These are phyloP conservation scores for Gossypium sturtianum DNA, from an alignment of 345 rosid genomes.

Conservation along the genomic window DNA sequence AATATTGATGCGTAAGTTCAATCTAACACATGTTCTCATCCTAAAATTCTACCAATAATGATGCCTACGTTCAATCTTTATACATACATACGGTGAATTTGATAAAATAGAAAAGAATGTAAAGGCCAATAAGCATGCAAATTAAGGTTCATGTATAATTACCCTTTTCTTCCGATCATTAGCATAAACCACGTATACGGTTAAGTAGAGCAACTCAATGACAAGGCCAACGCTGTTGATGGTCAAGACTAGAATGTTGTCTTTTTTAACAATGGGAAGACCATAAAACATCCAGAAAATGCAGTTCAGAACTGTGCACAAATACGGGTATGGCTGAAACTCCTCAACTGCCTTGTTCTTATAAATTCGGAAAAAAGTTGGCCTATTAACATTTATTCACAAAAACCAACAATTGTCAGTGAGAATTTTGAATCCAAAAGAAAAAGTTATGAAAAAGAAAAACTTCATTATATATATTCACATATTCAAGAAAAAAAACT, in stretches of 20 bases:
- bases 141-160: neutral
- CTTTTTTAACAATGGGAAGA: constrained; percentile 41
- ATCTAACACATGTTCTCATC: neutral
- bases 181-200: constrained; percentile 17
- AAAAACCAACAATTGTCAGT: neutral
- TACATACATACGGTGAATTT: neutral
- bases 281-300: constrained; percentile 50
- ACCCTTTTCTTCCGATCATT: constrained; percentile 16
- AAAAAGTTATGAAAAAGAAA: neutral
- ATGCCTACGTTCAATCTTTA: constrained; percentile 2
- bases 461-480: neutral
- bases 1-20: neutral
- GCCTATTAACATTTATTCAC: neutral
- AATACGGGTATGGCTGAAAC: constrained; percentile 41
- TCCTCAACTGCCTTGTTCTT: constrained; percentile 37
- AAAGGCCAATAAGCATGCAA: neutral
- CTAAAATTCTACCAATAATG: neutral
- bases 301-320: constrained; percentile 41
- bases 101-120: neutral
- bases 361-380: constrained; percentile 4
- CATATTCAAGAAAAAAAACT: neutral
- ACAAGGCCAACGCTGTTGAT: constrained; percentile 36
- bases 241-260: constrained; percentile 39
- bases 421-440: neutral
- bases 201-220: constrained; percentile 25